Conservation (phyloP, 164 flowering plant genomes). For the Malania oleifera region DNA sequence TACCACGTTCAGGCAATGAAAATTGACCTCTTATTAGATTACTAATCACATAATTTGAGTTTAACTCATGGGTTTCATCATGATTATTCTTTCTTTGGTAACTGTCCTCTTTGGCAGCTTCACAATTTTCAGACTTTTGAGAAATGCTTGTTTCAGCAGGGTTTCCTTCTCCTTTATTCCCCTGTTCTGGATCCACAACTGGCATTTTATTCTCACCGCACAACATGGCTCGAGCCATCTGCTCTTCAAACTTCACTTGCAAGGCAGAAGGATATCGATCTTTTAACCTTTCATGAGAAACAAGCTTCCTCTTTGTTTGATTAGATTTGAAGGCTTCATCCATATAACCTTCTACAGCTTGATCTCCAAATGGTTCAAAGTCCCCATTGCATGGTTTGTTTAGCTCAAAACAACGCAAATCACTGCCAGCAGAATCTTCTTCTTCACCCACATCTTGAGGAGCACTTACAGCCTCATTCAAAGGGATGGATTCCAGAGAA, state of each 20-base stretch:
- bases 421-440: conserved; percentile 42
- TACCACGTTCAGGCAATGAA: conserved; percentile 19
- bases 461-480: conserved; percentile 60
- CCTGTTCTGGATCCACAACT: conserved; percentile 15
- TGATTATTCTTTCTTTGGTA: conserved; percentile 11
- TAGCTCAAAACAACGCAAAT: conserved; percentile 45
- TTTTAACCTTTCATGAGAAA: conserved; percentile 17
- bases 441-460: conserved; percentile 55
- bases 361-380: conserved; percentile 17
- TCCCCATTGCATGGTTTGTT: conserved; percentile 27
- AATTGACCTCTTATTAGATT: conserved; percentile 21
- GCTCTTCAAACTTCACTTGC: conserved; percentile 37
- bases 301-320: conserved; percentile 20
- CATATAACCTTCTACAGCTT: conserved; percentile 21
- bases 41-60: conserved; percentile 16
- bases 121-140: conserved; percentile 23
- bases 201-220: conserved; percentile 20
- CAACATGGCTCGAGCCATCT: conserved; percentile 38
- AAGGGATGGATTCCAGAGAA: conserved; percentile 62
- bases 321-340: conserved; percentile 25
- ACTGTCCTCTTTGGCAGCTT: conserved; percentile 13
- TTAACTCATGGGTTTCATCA: conserved; percentile 11
- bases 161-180: conserved; percentile 10
- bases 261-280: conserved; percentile 25
- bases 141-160: conserved; percentile 19